These are phyloP conservation scores for Endotrypanum monterogeii DNA, from an alignment of 208 protist species.

Conservation along the genomic window DNA sequence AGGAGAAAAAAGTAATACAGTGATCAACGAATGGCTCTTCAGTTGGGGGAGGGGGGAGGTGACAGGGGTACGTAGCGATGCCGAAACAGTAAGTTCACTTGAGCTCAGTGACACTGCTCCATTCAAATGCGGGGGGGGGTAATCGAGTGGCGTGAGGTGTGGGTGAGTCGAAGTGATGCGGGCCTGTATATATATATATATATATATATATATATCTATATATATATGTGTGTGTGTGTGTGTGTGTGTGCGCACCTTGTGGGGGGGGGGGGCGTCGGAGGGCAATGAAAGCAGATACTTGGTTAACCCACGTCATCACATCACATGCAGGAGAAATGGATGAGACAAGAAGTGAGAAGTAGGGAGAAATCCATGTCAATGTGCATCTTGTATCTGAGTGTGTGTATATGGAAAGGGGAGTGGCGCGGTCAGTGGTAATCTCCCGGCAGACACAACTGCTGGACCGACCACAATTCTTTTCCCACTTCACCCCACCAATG, in stretches of 20 bases:
- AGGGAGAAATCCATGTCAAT: not conserved
- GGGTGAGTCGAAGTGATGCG: not conserved
- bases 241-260: no score
- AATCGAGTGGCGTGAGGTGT: not conserved
- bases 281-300: not conserved
- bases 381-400: not conserved
- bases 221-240: no score
- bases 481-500: not conserved
- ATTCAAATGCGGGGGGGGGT: not conserved
- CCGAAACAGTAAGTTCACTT: not conserved
- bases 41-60: no score
- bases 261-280: not conserved
- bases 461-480: no score
- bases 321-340: no score
- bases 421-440: not conserved
- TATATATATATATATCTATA: no score
- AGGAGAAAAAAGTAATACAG: slow-evolving; percentile 16
- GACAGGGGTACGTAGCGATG: no score
- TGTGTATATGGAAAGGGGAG: not conserved
- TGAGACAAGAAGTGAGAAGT: not conserved
- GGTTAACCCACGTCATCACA: not conserved
- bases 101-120: not conserved
- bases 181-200: no score
- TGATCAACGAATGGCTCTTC: not conserved
- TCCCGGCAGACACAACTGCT: not conserved